Base-by-base conservation (phyloP, 495 filamentous ascomycete genomes). In the Hypoxylon rickii region DNA sequence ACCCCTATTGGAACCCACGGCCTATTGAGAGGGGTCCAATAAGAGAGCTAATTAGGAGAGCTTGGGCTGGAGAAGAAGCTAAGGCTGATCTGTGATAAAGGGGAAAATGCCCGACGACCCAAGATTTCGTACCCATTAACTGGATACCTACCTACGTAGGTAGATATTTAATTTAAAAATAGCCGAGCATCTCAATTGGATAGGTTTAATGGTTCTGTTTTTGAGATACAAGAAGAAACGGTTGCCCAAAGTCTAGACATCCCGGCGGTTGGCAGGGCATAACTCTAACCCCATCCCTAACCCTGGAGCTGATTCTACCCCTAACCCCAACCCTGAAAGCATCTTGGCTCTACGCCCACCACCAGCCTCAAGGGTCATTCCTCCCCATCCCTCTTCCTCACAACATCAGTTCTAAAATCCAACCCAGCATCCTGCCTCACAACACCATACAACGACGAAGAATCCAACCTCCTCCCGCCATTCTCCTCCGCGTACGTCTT, bases 61-160 rank as follows among this genome's bases (percentile, higher is more conserved):
- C 84, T 10, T 89, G 83, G 82, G 83, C 82, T 38, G 86, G 84
- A n/a, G 85, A 89, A 63, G 75, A 76, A 18, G 85, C 85, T 15
- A 75, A 72, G 44, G 78, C 76, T 13, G 77, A 87, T 67, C 53
- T 86, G 64, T 86, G 76, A 68, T 22, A 11, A 18, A 17, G 2
- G 34, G 13, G 7, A 12, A 7, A 3, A 10, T 36, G 7, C 12
- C 26, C 26, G 13, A n/a, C 8, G 32, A 34, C 32, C 32, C 3
- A 5, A 11, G 5, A 11, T 11, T 31, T 11, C 26, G 11, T 31
- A 11, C 11, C 26, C 5, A 31, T 5, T 11, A 31, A 31, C 5
- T 31, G 26, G 11, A 31, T 12, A n/a, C n/a, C 3, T 13, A 3
- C 24, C 24, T 29, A 29, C 4, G 24, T 29, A 29, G 24, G 24